These are phyloP conservation scores for Hypoxylon cercidicola DNA, from an alignment of 495 filamentous ascomycete species.

Conservation along the genomic window DNA sequence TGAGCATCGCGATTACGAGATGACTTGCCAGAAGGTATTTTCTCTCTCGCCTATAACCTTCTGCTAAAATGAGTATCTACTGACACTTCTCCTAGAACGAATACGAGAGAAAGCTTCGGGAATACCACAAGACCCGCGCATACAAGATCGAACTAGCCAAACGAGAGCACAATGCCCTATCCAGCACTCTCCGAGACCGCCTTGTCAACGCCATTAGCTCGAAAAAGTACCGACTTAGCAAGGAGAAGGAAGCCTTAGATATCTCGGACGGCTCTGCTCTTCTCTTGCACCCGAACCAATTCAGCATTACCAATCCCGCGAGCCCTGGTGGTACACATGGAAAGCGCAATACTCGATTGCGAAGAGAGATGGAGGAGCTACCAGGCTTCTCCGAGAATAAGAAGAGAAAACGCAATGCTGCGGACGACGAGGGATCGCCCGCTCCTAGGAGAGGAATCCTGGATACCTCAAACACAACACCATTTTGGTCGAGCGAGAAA, in stretches of 20 bases:
- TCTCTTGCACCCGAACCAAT: slow-evolving; percentile 91
- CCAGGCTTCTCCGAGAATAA: slow-evolving; percentile 70
- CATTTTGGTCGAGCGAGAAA: slow-evolving; percentile 63
- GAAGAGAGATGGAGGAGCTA: slow-evolving; percentile 82
- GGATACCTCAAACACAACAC: slow-evolving; percentile 61
- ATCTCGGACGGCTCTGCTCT: slow-evolving; percentile 88
- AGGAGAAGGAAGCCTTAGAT: slow-evolving; percentile 89
- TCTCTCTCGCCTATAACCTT: slow-evolving; percentile 7
- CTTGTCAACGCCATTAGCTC: slow-evolving; percentile 78
- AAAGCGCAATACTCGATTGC: slow-evolving; percentile 83
- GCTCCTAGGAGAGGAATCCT: slow-evolving; percentile 62
- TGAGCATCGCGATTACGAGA: slow-evolving; percentile 81
- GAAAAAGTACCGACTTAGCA: slow-evolving; percentile 78
- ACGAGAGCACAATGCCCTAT: slow-evolving; percentile 81
- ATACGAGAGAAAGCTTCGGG: slow-evolving; percentile 63
- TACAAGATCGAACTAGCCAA: slow-evolving; percentile 79
- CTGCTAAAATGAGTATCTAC: slow-evolving; percentile 8
- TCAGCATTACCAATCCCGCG: slow-evolving; percentile 80
- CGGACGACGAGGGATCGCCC: slow-evolving; percentile 76
- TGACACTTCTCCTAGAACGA: slow-evolving; percentile 55
- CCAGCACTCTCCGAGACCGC: slow-evolving; percentile 82
- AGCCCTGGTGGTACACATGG: slow-evolving; percentile 84
- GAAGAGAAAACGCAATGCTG: slow-evolving; percentile 82
- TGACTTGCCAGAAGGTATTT: slow-evolving; percentile 79
- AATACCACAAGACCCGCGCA: slow-evolving; percentile 62